These are phyloP conservation scores for Sphaerulina musiva DNA, from an alignment of 2,329 filamentous ascomycete species.

Conservation along the genomic window DNA sequence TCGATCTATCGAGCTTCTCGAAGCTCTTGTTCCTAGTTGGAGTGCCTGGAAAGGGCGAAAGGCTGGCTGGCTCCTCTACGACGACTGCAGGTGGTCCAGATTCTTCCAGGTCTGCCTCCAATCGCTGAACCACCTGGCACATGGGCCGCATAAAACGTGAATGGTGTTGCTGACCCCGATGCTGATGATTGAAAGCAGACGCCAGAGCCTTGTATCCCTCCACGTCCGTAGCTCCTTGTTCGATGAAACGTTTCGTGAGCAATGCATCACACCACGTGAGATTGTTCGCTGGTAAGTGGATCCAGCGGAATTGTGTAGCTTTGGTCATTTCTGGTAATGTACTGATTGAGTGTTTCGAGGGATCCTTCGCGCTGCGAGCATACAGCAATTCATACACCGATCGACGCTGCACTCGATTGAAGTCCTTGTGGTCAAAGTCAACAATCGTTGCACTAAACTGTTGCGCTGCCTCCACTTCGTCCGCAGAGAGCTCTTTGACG, in stretches of 20 bases:
- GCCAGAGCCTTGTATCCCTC: constrained; percentile 58
- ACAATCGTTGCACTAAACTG: constrained; percentile 22
- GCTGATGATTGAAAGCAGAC: constrained; percentile 56
- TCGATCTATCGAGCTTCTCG: constrained; percentile 1
- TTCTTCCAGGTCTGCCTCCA: constrained; percentile 15
- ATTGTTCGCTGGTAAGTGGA: constrained; percentile 45
- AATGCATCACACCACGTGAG: constrained; percentile 58
- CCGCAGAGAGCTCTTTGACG: constrained; percentile 18
- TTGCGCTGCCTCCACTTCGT: constrained; percentile 21
- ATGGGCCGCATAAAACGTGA: constrained; percentile 58
- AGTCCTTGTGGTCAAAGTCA: constrained; percentile 26
- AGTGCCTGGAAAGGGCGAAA: constrained; percentile 7
- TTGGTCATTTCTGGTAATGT: constrained; percentile 39
- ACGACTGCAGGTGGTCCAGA: constrained; percentile 10
- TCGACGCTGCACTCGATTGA: constrained; percentile 22
- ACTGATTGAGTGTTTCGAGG: constrained; percentile 19
- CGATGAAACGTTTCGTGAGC: constrained; percentile 59
- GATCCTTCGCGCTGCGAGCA: constrained; percentile 15
- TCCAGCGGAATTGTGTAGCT: constrained; percentile 40
- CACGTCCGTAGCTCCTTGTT: constrained; percentile 56
- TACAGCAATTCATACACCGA: constrained; percentile 24
- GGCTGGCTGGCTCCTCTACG: constrained; percentile 12
- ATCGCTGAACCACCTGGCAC: constrained; percentile 33
- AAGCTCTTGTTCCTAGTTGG: constrained; percentile 4
- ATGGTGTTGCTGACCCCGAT: constrained; percentile 53